phyloP scores from a whole-genome alignment of 73 alveolate genomes.

The Urostyla sp. region DNA sequence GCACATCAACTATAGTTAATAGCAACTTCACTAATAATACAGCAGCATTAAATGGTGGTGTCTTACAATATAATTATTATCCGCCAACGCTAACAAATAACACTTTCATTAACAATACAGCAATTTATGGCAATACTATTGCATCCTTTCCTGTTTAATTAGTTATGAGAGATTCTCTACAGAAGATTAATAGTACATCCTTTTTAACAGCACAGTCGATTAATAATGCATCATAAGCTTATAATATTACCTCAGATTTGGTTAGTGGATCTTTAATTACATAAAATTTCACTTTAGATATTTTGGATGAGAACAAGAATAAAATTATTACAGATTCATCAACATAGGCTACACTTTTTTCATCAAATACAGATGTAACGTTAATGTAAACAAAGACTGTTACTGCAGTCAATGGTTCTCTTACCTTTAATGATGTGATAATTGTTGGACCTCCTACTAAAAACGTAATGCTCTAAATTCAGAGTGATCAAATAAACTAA shows the following conservation, averaged over 20 bases:
- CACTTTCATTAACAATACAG: conserved; percentile 26
- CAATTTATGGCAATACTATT: conserved; percentile 29
- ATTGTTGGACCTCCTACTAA: conserved; percentile 46
- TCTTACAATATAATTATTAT: conserved; percentile 7
- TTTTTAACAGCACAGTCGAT: too few species aligned
- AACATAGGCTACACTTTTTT: conserved; percentile 29
- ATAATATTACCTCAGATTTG: background rate
- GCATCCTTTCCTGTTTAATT: conserved; percentile 31
- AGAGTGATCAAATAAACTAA: conserved; percentile 3
- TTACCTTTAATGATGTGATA: conserved; percentile 54
- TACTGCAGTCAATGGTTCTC: conserved; percentile 9
- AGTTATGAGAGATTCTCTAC: background rate
- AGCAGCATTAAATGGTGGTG: conserved; percentile 53
- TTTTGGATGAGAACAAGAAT: conserved; percentile 19
- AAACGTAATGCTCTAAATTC: conserved; percentile 24
- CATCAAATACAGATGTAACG: conserved; percentile 18
- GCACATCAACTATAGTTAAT: background rate
- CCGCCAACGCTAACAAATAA: conserved; percentile 1
- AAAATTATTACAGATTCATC: conserved; percentile 21
- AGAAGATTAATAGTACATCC: too few species aligned
- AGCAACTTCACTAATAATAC: conserved; percentile 16
- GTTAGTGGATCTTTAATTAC: conserved; percentile 45
- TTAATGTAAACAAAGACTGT: conserved; percentile 49
- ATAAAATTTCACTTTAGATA: background rate
- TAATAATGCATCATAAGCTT: background rate